Conservation (phyloP, 2,329 filamentous ascomycete genomes). For the Colletotrichum musae region DNA sequence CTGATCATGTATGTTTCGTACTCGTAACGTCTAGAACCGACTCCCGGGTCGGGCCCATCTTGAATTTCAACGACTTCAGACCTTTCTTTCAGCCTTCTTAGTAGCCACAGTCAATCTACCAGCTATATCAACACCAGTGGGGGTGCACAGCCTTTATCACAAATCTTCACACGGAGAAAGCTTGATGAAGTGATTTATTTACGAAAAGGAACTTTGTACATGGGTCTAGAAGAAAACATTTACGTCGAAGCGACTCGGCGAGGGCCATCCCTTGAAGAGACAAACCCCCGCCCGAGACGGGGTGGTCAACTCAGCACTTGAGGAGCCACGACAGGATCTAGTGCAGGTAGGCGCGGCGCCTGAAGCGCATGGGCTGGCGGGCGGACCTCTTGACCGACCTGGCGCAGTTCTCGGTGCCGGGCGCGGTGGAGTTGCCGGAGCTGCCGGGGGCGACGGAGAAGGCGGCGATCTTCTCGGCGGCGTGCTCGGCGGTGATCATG, state of each 20-base stretch:
- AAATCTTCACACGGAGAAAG: too few relatives aligned
- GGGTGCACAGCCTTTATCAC: too few relatives aligned
- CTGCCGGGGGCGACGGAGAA: slow-evolving; percentile 27
- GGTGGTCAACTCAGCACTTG: slow-evolving; percentile 21
- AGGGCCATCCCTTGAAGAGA: not conserved
- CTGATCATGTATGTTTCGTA: too few relatives aligned
- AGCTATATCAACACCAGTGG: too few relatives aligned
- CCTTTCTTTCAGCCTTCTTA: too few relatives aligned
- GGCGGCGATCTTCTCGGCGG: slow-evolving; percentile 40
- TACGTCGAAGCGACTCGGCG: slow-evolving; percentile 13
- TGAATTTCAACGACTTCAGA: too few relatives aligned
- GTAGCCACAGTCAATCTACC: too few relatives aligned
- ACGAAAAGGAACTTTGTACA: slow-evolving; percentile 32
- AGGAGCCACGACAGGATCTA: not conserved
- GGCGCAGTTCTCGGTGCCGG: slow-evolving; percentile 1
- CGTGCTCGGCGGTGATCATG: slow-evolving; percentile 41
- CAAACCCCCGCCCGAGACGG: not conserved
- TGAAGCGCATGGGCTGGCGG: slow-evolving; percentile 29
- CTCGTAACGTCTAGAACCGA: too few relatives aligned
- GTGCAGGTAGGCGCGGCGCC: slow-evolving; percentile 27
- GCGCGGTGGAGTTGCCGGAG: slow-evolving; percentile 20
- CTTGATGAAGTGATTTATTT: slow-evolving; percentile 20
- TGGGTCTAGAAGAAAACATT: slow-evolving; percentile 27
- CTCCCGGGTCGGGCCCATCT: too few relatives aligned
- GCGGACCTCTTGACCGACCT: slow-evolving; percentile 6